Conservation (phyloP, 345 rosid species). For the Cardamine occulta region DNA sequence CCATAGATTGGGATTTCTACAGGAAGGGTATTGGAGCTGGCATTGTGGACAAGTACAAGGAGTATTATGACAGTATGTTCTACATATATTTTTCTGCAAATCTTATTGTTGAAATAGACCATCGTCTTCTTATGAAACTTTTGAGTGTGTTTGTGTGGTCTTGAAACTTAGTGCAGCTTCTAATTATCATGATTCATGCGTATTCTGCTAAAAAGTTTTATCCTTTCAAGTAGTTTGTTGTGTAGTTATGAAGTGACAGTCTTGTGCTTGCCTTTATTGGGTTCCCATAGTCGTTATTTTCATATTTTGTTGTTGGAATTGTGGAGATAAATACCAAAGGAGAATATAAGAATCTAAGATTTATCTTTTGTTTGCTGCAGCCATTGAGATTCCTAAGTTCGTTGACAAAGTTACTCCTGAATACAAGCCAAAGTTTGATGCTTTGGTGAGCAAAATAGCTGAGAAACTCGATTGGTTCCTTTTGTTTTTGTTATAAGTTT, state of each 20-base stretch:
- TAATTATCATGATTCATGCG: neutral
- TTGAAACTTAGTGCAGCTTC: neutral
- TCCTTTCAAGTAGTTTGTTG: conserved; percentile 15
- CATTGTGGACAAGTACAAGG: conserved; percentile 94
- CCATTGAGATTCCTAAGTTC: conserved; percentile 80
- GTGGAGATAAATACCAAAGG: neutral
- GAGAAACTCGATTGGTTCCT: neutral
- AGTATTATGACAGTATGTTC: conserved; percentile 84
- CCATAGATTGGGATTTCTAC: conserved; percentile 90
- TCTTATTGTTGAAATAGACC: neutral
- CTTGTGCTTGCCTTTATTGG: neutral
- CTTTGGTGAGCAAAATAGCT: conserved; percentile 63
- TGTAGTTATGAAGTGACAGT: neutral
- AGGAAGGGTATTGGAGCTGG: conserved; percentile 90
- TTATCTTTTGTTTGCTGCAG: conserved; percentile 47
- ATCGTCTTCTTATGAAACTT: neutral
- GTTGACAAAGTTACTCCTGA: conserved; percentile 89
- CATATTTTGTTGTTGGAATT: neutral
- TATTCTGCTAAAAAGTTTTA: neutral
- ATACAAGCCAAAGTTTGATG: conserved; percentile 91
- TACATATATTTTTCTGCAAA: neutral
- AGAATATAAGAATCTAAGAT: neutral
- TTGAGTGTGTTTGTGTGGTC: neutral
- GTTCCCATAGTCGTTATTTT: neutral
- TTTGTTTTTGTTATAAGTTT: neutral